A percentile compares a stretch with the other conserved stretches of the same genome.
phyloP scores from a whole-genome alignment of 805 yeast species.

The Wickerhamiella azyma region DNA sequence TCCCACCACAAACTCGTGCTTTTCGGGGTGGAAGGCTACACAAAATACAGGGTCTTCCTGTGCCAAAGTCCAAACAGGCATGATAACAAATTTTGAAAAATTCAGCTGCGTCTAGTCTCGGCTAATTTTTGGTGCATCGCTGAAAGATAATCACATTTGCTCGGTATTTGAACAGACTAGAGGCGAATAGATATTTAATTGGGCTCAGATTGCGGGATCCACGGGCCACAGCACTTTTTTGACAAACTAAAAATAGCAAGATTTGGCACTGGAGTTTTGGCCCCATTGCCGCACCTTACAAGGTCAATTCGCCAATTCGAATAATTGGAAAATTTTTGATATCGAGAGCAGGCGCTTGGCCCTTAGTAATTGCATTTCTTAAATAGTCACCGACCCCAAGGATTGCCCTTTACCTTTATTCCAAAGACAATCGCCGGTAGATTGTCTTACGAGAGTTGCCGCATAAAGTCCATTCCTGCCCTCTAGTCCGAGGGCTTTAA shows the following conservation, averaged over 20 bases:
- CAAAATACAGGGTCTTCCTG: conserved; percentile 42
- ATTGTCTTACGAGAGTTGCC: conserved; percentile 23
- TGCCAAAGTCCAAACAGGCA: conserved; percentile 17
- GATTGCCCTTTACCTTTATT: not conserved
- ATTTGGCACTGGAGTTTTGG: too few relatives aligned
- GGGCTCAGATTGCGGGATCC: too few relatives aligned
- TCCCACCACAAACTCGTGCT: conserved; percentile 53
- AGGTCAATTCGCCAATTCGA: not conserved
- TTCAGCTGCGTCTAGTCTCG: too few relatives aligned
- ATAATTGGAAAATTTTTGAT: not conserved
- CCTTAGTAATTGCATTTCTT: not conserved
- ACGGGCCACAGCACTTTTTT: too few relatives aligned
- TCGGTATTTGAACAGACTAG: too few relatives aligned
- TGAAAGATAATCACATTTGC: too few relatives aligned
- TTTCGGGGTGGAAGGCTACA: conserved; percentile 62
- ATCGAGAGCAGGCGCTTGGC: not conserved
- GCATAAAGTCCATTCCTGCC: conserved; percentile 19
- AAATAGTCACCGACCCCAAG: not conserved
- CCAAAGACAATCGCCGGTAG: conserved; percentile 8
- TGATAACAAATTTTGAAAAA: not conserved
- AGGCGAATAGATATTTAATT: too few relatives aligned
- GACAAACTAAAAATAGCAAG: too few relatives aligned
- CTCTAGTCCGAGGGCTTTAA: conserved; percentile 15
- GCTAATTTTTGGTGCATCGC: too few relatives aligned
- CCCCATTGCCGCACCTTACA: too few relatives aligned